Conservation (phyloP, 257 asterid species). For the Ilex aquifolium region DNA sequence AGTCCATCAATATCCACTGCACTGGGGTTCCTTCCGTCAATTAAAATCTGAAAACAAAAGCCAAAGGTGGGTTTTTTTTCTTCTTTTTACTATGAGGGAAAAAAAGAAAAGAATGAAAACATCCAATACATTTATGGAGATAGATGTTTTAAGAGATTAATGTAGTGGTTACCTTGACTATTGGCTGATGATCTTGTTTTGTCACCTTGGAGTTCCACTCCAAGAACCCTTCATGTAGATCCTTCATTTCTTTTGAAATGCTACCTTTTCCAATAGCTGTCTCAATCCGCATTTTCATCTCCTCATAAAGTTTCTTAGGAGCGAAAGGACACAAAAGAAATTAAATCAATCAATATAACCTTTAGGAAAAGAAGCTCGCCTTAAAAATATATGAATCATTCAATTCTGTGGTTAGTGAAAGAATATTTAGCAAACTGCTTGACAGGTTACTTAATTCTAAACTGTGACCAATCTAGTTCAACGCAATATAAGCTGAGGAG, state of each 20-base stretch:
- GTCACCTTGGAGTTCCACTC: constrained; percentile 7
- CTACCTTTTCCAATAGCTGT: constrained; percentile 24
- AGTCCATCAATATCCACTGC: constrained; percentile 30
- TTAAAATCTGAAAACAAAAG: constrained; percentile 28
- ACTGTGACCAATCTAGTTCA: no score
- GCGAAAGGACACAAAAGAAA: not conserved
- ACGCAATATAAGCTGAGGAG: no score
- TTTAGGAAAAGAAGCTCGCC: no score
- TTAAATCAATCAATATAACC: not conserved
- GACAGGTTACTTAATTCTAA: no score
- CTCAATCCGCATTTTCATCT: constrained; percentile 49
- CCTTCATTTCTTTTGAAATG: constrained; percentile 30
- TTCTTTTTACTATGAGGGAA: not conserved
- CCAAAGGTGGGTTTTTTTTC: not conserved
- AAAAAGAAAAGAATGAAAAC: not conserved
- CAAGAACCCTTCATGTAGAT: constrained; percentile 48
- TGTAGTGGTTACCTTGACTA: constrained; percentile 49
- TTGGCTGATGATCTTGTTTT: constrained; percentile 66
- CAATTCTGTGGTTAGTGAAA: no score
- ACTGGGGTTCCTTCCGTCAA: constrained; percentile 30
- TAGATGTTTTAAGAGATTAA: no score
- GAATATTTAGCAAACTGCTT: no score
- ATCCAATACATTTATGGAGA: not conserved
- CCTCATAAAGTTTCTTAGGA: constrained; percentile 48
- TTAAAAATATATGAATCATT: no score